Conservation (phyloP, 2,329 filamentous ascomycete genomes). For the Cladophialophora psammophila region DNA sequence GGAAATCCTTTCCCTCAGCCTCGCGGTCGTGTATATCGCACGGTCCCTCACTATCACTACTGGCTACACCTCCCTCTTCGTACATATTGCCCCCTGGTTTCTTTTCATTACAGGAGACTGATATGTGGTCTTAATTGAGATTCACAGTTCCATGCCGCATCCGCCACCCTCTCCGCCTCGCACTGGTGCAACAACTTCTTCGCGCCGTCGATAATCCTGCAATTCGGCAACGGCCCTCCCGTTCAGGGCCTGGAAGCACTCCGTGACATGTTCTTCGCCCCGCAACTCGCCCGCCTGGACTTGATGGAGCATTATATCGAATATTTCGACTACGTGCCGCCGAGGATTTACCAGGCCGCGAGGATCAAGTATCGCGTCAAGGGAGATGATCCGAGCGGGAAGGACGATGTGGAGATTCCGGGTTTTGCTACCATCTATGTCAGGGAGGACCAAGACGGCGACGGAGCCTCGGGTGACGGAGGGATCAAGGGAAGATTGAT, state of each 20-base stretch:
- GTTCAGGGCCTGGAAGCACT: slow-evolving; percentile 15
- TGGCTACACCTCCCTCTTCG: not conserved
- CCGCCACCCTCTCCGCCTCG: slow-evolving; percentile 27
- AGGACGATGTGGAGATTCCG: slow-evolving; percentile 28
- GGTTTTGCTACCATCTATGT: slow-evolving; percentile 29
- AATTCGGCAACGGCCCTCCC: slow-evolving; percentile 30
- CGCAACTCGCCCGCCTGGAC: slow-evolving; percentile 23
- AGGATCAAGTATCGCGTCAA: slow-evolving; percentile 33
- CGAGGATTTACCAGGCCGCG: slow-evolving; percentile 34
- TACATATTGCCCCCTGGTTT: not conserved
- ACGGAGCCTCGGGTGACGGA: slow-evolving; percentile 12
- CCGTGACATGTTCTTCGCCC: slow-evolving; percentile 25
- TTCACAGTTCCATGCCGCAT: slow-evolving; percentile 24
- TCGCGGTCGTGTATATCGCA: not conserved
- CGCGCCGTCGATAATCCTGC: slow-evolving; percentile 27
- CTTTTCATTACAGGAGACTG: not conserved
- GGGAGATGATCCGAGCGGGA: slow-evolving; percentile 19
- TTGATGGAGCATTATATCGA: slow-evolving; percentile 33
- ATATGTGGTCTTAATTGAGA: not conserved
- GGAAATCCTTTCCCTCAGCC: not conserved
- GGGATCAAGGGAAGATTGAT: slow-evolving; percentile 10
- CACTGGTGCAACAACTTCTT: slow-evolving; percentile 31
- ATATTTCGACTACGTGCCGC: slow-evolving; percentile 33
- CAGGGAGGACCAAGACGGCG: slow-evolving; percentile 4
- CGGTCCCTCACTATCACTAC: not conserved